These are phyloP conservation scores for Euphorbia celastroides DNA, from an alignment of 441 rosid genomes.

Conservation along the genomic window DNA sequence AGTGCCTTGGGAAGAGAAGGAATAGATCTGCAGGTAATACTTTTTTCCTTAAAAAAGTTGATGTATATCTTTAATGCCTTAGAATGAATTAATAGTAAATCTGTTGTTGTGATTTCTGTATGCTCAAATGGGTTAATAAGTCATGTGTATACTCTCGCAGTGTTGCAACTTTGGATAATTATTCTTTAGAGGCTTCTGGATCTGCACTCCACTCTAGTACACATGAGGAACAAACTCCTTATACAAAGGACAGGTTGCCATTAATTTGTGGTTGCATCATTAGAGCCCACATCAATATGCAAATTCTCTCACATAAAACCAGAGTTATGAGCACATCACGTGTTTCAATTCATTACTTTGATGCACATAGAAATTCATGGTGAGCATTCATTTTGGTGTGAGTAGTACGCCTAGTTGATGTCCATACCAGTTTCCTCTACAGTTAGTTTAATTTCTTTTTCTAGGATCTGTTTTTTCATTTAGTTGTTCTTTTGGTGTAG, in stretches of 20 bases:
- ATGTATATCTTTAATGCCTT: background rate
- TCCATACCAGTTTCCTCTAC: constrained; percentile 18
- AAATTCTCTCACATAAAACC: constrained; percentile 56
- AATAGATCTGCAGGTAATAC: constrained; percentile 54
- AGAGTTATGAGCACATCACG: constrained; percentile 59
- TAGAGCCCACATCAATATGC: constrained; percentile 46
- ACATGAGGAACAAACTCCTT: constrained; percentile 33
- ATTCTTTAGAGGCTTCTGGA: constrained; percentile 27
- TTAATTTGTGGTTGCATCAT: constrained; percentile 59
- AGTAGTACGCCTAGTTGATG: constrained; percentile 10
- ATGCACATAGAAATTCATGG: constrained; percentile 75
- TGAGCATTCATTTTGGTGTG: constrained; percentile 30
- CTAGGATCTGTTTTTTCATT: constrained; percentile 12
- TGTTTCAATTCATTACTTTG: constrained; percentile 53
- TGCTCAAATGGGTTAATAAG: background rate
- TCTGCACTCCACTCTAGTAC: constrained; percentile 22
- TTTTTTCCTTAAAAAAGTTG: constrained; percentile 7
- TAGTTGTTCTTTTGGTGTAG: constrained; percentile 34
- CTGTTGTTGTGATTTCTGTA: background rate
- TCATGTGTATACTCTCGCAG: constrained; percentile 19
- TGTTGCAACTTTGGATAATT: constrained; percentile 23
- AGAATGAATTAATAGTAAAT: background rate
- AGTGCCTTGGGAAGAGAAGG: constrained; percentile 77
- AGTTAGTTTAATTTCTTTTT: constrained; percentile 10
- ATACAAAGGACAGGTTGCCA: constrained; percentile 61